Conservation (phyloP, 345 rosid species). For the Salix caprea region DNA sequence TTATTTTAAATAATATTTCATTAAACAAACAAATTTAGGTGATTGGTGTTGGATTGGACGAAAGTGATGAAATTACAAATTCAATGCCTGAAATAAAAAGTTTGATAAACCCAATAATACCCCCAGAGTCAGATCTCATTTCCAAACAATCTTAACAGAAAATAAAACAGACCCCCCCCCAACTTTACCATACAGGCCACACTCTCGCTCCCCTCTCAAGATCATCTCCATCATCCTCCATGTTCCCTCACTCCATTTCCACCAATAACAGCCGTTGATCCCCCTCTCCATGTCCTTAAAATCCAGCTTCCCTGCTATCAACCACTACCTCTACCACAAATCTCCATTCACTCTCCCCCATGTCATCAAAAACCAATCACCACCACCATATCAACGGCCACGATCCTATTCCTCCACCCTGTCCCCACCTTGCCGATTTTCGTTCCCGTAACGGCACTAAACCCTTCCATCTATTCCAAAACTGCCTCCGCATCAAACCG, state of each 20-base stretch:
- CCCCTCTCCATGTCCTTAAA: slow-evolving; percentile 29
- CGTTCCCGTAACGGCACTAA: slow-evolving; percentile 42
- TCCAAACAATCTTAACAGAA: too few species aligned
- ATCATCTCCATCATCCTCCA: slow-evolving; percentile 1
- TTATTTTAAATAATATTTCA: too few species aligned
- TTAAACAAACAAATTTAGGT: too few species aligned
- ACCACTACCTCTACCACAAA: slow-evolving; percentile 3
- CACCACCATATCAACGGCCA: slow-evolving; percentile 21
- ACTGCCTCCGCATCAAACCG: slow-evolving; percentile 54
- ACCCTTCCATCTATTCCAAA: slow-evolving; percentile 53
- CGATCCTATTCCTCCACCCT: slow-evolving; percentile 26
- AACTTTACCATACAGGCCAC: not conserved
- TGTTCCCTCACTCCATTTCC: slow-evolving; percentile 17
- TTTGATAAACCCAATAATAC: too few species aligned
- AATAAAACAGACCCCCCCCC: too few species aligned
- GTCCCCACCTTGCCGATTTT: slow-evolving; percentile 55
- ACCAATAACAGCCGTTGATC: slow-evolving; percentile 43
- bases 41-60: too few species aligned
- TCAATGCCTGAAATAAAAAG: too few species aligned
- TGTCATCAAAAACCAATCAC: slow-evolving; percentile 39
- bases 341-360: slow-evolving; percentile 31
- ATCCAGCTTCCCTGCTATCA: slow-evolving; percentile 38
- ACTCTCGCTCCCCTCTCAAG: not conserved
- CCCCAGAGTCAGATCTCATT: too few species aligned
- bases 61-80: too few species aligned